phyloP scores from a whole-genome alignment of 345 rosid species.

The Nasturtium officinale region DNA sequence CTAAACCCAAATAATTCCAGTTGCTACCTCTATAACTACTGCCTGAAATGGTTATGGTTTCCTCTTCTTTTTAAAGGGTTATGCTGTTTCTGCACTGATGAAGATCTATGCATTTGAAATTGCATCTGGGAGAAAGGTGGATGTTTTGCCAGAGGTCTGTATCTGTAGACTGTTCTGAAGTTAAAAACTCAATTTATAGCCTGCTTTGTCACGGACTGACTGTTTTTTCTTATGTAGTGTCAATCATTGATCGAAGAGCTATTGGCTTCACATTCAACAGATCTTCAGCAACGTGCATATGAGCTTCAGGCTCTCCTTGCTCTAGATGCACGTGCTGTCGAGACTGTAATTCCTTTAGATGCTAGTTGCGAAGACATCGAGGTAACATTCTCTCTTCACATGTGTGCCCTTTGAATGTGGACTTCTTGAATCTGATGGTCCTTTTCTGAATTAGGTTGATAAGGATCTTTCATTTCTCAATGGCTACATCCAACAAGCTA shows the following conservation, averaged over 20 bases:
- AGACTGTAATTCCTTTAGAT: slow-evolving; percentile 73
- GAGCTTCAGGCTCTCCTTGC: slow-evolving; percentile 80
- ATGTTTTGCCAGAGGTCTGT: slow-evolving; percentile 90
- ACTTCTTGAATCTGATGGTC: slow-evolving; percentile 25
- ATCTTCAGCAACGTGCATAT: slow-evolving; percentile 97
- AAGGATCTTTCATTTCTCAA: slow-evolving; percentile 76
- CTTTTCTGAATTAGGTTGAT: slow-evolving; percentile 67
- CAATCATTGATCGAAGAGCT: slow-evolving; percentile 88
- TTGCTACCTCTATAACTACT: background rate
- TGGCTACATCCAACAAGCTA: slow-evolving; percentile 65
- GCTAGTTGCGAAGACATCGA: slow-evolving; percentile 97
- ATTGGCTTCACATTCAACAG: slow-evolving; percentile 93
- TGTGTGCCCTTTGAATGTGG: background rate
- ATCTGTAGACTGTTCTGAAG: slow-evolving; percentile 13
- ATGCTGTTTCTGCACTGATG: slow-evolving; percentile 90
- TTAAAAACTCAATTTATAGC: slow-evolving; percentile 4
- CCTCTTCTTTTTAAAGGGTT: slow-evolving; percentile 62
- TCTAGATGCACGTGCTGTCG: slow-evolving; percentile 70
- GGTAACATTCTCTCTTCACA: slow-evolving; percentile 47
- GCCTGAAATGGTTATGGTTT: slow-evolving; percentile 18
- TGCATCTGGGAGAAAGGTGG: slow-evolving; percentile 83
- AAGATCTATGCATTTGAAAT: slow-evolving; percentile 87
- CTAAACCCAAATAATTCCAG: slow-evolving; percentile 12
- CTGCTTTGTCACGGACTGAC: slow-evolving; percentile 29
- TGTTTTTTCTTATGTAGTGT: slow-evolving; percentile 59